phyloP scores from a whole-genome alignment of 2,329 filamentous ascomycete genomes.

The Scolecobasidium constrictum region DNA sequence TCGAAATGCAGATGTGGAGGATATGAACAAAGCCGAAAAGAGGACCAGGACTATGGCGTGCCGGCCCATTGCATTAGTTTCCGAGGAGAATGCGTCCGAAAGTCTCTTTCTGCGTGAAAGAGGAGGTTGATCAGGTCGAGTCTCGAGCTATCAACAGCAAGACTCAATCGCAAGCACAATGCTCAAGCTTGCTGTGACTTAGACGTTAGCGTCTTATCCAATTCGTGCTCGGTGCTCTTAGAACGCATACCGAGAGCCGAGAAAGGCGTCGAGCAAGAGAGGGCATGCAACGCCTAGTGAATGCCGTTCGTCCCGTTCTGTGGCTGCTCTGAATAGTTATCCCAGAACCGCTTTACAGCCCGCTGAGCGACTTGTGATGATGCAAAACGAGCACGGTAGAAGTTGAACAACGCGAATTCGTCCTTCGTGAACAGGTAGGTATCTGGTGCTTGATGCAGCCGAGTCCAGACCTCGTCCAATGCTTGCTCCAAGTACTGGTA shows the following conservation, averaged over 20 bases:
- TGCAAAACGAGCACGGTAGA: constrained; percentile 58
- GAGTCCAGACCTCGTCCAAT: constrained; percentile 51
- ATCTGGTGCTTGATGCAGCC: constrained; percentile 52
- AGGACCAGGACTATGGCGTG: too few species aligned
- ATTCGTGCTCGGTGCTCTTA: too few species aligned
- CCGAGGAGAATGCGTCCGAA: too few species aligned
- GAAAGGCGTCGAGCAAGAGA: too few species aligned
- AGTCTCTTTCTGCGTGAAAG: too few species aligned
- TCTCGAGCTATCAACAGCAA: constrained; percentile 26
- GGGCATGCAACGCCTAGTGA: too few species aligned
- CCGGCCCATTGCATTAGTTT: too few species aligned
- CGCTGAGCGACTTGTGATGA: constrained; percentile 39
- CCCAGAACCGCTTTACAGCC: constrained; percentile 48
- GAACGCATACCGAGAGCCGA: too few species aligned
- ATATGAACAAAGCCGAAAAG: too few species aligned
- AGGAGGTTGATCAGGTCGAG: too few species aligned
- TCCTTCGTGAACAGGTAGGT: constrained; percentile 64
- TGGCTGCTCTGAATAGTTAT: constrained; percentile 24
- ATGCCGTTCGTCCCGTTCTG: neutral
- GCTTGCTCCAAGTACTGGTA: constrained; percentile 53
- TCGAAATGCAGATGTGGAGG: neutral
- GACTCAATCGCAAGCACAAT: constrained; percentile 26
- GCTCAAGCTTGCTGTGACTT: neutral
- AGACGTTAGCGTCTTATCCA: too few species aligned
- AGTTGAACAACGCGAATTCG: constrained; percentile 83